phyloP scores from a whole-genome alignment of 2,329 filamentous ascomycete genomes.

The Aspergillus oerlinghausenensis region DNA sequence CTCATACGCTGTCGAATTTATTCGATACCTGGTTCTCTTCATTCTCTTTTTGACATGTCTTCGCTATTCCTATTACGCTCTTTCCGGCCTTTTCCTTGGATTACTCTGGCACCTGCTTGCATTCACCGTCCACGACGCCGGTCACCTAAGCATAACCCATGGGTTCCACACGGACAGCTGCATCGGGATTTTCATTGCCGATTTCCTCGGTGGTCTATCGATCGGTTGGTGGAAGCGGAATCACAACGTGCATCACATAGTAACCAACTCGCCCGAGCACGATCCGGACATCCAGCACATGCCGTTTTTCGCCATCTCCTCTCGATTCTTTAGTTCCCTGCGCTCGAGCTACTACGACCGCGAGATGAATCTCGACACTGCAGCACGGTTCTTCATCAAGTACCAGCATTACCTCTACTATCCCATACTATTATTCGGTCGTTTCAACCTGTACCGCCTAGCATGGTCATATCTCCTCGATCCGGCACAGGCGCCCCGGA shows the following conservation, averaged over 20 bases:
- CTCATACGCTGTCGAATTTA: constrained; percentile 66
- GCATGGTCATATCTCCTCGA: constrained; percentile 71
- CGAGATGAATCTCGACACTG: constrained; percentile 70
- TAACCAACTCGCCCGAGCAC: constrained; percentile 94
- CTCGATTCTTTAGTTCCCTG: constrained; percentile 62
- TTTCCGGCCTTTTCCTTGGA: constrained; percentile 71
- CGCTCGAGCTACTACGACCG: constrained; percentile 76
- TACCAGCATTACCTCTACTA: constrained; percentile 82
- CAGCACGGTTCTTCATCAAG: constrained; percentile 65
- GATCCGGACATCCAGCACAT: constrained; percentile 93
- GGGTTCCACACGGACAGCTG: constrained; percentile 75
- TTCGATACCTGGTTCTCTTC: constrained; percentile 62
- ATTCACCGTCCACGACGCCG: constrained; percentile 91
- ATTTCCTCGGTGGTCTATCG: constrained; percentile 83
- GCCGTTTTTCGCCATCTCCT: constrained; percentile 84
- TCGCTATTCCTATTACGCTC: constrained; percentile 59
- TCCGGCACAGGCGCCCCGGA: constrained; percentile 63
- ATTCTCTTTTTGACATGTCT: constrained; percentile 51
- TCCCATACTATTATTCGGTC: constrained; percentile 70
- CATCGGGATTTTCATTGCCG: constrained; percentile 85
- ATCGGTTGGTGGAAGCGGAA: constrained; percentile 96
- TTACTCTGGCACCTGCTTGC: constrained; percentile 90
- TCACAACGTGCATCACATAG: constrained; percentile 95
- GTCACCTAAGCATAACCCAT: constrained; percentile 96
- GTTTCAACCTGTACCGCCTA: constrained; percentile 81